Evolutionary conservation across 352 stramenopile species (phyloP), one percentile per base, ranked within the genome.

Genomic region (Heterotrichella gracilis): DNA sequence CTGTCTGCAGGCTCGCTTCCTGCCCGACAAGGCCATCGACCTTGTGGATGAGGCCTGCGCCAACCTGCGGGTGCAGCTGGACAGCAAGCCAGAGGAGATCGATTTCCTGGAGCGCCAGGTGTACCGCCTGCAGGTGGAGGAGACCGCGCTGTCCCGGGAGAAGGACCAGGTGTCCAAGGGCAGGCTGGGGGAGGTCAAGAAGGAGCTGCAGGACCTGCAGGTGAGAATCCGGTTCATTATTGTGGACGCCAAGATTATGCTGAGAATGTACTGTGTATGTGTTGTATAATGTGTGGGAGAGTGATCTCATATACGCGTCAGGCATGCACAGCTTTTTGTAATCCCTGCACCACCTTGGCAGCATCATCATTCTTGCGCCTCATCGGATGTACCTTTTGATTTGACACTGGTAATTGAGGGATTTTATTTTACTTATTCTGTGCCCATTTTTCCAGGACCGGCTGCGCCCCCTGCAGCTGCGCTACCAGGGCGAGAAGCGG

Each of bases 121-220:
- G 66, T 75, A 95, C n/a, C 83, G 94, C 75, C 79, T 96, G 0
- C 83, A 96, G 75, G 86, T 97, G 41, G 91, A 96, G 78, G 78
- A 86, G 23, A 93, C 84, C 0, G 87, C 88, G 1, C 76, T 95
- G 14, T 78, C 76, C 0, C 86, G 90, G 64, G 88, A 97, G 73
- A 95, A 94, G 74, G 86, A 95, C 70, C 75, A 83, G 23, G 76
- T 87, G 71, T 84, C 91, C 39, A 94, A 89, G 69, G 76, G 85
- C 25, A 87, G 79, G 71, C 77, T 96, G 22, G 82, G 83, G 70
- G 81, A 83, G 32, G 83, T 95, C 22, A 87, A 90, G 67, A 79
- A 86, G 25, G 85, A 95, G 72, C 81, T 95, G 41, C 82, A 82
- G 69, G 84, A 86, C 53, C 81, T 93, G 25, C 77, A 73, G 41